phyloP scores from a whole-genome alignment of 2,329 filamentous ascomycete genomes.

The Cladosporium velox region DNA sequence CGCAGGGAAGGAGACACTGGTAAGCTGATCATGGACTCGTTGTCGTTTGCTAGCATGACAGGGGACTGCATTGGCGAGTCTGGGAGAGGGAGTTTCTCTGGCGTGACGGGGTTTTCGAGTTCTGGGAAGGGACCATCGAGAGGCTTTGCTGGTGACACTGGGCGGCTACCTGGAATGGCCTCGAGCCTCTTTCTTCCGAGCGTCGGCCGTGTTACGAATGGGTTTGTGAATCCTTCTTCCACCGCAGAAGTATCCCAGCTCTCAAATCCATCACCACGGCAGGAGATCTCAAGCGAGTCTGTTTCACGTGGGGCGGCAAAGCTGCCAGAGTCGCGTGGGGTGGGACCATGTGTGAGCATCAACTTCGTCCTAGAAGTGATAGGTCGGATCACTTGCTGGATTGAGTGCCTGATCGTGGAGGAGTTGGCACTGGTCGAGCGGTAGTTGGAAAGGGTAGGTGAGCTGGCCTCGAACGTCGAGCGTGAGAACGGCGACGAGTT shows the following conservation, averaged over 20 bases:
- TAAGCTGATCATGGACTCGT: conserved; percentile 1
- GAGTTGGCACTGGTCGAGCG: conserved; percentile 24
- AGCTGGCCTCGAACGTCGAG: conserved; percentile 25
- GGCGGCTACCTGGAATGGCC: conserved; percentile 69
- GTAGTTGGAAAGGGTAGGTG: conserved; percentile 28
- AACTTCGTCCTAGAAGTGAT: conserved; percentile 60
- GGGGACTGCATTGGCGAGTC: conserved; percentile 24
- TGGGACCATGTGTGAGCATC: conserved; percentile 53
- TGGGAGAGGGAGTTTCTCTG: conserved; percentile 24
- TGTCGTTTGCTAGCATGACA: neutral
- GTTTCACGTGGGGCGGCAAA: conserved; percentile 33
- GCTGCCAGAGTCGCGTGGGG: conserved; percentile 43
- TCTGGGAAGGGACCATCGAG: conserved; percentile 54
- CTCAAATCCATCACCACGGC: conserved; percentile 64
- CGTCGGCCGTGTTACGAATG: conserved; percentile 48
- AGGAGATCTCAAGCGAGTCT: conserved; percentile 39
- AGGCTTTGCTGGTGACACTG: conserved; percentile 63
- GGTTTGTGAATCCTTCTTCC: conserved; percentile 61
- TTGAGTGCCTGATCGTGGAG: conserved; percentile 31
- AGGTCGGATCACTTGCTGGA: conserved; percentile 48
- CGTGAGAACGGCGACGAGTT: conserved; percentile 27
- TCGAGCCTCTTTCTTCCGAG: conserved; percentile 57
- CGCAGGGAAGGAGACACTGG: conserved; percentile 2
- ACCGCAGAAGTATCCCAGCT: conserved; percentile 73
- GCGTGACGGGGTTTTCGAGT: conserved; percentile 19